Evolutionary conservation across 2,329 filamentous ascomycete genomes (phyloP).

Genomic region (Ophiostoma novo-ulmi): DNA sequence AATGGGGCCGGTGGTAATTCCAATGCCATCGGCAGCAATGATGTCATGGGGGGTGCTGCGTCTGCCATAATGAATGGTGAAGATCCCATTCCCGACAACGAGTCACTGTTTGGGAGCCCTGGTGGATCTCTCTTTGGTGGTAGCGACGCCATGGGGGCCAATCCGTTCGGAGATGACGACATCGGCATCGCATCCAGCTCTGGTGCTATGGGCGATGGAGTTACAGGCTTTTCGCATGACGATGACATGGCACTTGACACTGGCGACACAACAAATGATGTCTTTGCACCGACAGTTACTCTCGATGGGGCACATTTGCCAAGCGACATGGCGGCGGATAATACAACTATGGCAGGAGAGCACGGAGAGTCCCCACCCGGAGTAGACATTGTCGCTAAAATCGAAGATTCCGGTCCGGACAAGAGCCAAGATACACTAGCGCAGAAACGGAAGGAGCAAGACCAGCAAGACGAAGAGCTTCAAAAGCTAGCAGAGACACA

Average conservation of each 20-base stretch:
- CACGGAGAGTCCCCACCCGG: neutral
- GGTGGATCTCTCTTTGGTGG: conserved; percentile 87
- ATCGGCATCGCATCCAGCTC: conserved; percentile 41
- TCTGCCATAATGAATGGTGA: conserved; percentile 33
- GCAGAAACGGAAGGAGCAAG: conserved; percentile 19
- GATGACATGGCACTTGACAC: conserved; percentile 41
- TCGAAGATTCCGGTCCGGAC: too few relatives aligned
- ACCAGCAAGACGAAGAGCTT: conserved; percentile 19
- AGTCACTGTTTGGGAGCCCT: conserved; percentile 76
- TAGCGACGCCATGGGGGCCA: conserved; percentile 52
- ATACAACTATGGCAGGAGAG: neutral
- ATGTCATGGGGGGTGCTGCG: conserved; percentile 33
- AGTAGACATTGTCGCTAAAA: neutral
- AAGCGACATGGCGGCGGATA: neutral
- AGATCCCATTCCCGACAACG: conserved; percentile 56
- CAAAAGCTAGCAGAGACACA: conserved; percentile 20
- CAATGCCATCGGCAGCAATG: conserved; percentile 30
- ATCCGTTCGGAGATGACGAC: conserved; percentile 73
- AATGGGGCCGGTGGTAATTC: conserved; percentile 35
- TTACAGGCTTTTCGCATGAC: conserved; percentile 23
- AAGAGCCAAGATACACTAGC: neutral
- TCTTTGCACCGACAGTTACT: conserved; percentile 18
- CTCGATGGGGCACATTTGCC: neutral
- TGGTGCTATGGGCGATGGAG: conserved; percentile 31
- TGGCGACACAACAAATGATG: conserved; percentile 36